Evolutionary conservation across 805 yeast genomes (phyloP), one percentile per base, ranked within the genome.

Genomic region (Yamadazyma insecticola): DNA sequence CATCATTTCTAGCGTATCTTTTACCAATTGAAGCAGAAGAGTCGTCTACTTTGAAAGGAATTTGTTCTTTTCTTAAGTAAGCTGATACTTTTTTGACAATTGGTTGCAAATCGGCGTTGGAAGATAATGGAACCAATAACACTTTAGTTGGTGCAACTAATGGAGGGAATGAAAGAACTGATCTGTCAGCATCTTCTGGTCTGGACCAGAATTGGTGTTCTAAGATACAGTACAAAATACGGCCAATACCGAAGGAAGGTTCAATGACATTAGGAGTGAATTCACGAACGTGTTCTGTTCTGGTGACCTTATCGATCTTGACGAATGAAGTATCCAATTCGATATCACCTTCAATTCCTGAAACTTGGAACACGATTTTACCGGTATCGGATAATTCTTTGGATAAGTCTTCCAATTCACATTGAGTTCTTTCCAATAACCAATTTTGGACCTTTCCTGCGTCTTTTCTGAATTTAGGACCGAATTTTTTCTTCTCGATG

Each of bases 241-340:
- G 89, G 39, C 98, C 98, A 56, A 92, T 82, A 76, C 99, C 99
- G 54, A 92, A 92, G 5, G 99, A 92, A 41, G 99, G 99, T 69
- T 92, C 99, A 51, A 92, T 92, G 40, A 92, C 99, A 57, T 85
- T 88, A 41, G 99, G 99, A 45, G 86, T 85, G 67, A 67, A 92
- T 67, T 94, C 98, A 56, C 97, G 85, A 36, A 92, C 72, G 59
- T 89, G 96, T 65, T 87, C 95, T 30, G 81, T 80, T 54, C 78
- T 81, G 33, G 81, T 78, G 56, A 76, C 81, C 68, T 83, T 78
- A 48, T 74, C 85, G 53, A 92, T 87, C 44, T 70, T 70, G 44
- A 92, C 71, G 48, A 87, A 76, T 19, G 78, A 75, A 34, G 67
- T 60, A 48, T 81, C 95, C 38, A 92, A 67, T 58, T 81, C 96